Evolutionary conservation across 2,329 filamentous ascomycete species (phyloP), one percentile per base, ranked within the genome.

Genomic region (Dendrostoma leiphaemia): DNA sequence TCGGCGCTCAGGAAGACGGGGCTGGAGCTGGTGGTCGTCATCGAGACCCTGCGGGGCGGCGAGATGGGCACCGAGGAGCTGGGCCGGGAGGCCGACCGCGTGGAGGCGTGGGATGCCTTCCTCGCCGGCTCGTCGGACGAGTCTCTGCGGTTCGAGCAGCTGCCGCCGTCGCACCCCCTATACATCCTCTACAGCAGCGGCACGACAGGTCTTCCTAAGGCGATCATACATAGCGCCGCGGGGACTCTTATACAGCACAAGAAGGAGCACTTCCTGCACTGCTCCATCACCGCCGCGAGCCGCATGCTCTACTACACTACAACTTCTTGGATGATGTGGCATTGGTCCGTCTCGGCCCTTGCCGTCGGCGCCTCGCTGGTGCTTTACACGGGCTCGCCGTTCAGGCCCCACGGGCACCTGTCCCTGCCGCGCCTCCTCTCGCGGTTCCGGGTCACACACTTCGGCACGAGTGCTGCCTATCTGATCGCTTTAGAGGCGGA

Each of bases 321-420:
- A 3, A 91, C 88, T 10, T 95, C 91, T 0, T 97, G 92, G 94
- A 97, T 99, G 92, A 97, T 97, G 93, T 97, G 92, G 91, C 93
- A 97, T 69, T 97, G 93, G 92, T 86, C 92, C 37, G 82, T 97
- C 19, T 93, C 90, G 1, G 90, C 87, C 6, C 83, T 97, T 4
- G 89, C 92, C 9, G 86, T 84, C 28, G 93, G 93, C 50, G 83
- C 89, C 10, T 93, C 90, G 0, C 76, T 97, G 12, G 80, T 97
- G 19, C 79, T 97, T 4, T 99, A 97, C 71, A 90, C 96, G 50
- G 94, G 94, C 45, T 96, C 90, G 0, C 94, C 94, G 0, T 97
- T 97, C 76, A 80, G 81, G 46, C 89, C 89, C 0, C 78, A 88
- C 54, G 89, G 89, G 48, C 83, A 93, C 64, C 80, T 94, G 54